phyloP scores from a whole-genome alignment of 2,329 filamentous ascomycete species.

The Chrysosporium keratinophilum region DNA sequence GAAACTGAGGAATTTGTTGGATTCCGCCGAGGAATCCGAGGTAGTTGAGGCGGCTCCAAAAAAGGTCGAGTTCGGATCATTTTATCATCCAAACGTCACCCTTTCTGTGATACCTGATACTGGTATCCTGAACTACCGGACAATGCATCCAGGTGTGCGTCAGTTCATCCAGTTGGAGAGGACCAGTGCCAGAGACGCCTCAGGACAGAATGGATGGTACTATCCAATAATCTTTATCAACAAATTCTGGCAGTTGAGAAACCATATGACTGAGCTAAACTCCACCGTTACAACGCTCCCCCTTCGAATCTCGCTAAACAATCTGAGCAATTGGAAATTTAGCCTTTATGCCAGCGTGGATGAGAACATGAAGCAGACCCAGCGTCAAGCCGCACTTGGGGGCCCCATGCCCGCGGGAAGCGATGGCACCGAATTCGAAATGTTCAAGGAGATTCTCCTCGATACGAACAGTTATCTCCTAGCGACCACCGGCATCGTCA shows the following conservation, averaged over 20 bases:
- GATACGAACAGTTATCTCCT: slow-evolving; percentile 91
- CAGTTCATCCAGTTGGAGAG: slow-evolving; percentile 71
- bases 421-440: slow-evolving; percentile 88
- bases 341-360: slow-evolving; percentile 74
- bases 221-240: slow-evolving; percentile 84
- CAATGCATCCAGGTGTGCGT: slow-evolving; percentile 61
- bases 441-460: slow-evolving; percentile 90
- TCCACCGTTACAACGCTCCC: slow-evolving; percentile 74
- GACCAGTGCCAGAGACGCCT: slow-evolving; percentile 69
- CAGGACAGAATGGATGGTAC: slow-evolving; percentile 88
- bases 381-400: slow-evolving; percentile 66
- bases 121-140: slow-evolving; percentile 57
- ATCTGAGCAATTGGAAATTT: slow-evolving; percentile 83
- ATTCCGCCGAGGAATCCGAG: slow-evolving; percentile 38
- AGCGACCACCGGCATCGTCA: slow-evolving; percentile 71
- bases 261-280: slow-evolving; percentile 85
- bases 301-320: slow-evolving; percentile 72
- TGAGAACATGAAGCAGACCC: slow-evolving; percentile 72
- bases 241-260: slow-evolving; percentile 91
- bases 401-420: slow-evolving; percentile 62
- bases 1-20: slow-evolving; percentile 78
- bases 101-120: slow-evolving; percentile 75
- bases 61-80: slow-evolving; percentile 65
- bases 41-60: slow-evolving; percentile 46
- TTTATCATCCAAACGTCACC: slow-evolving; percentile 92